Evolutionary conservation across 192 early-diverging fungal genomes (phyloP).

Genomic region (Podila verticillata): DNA sequence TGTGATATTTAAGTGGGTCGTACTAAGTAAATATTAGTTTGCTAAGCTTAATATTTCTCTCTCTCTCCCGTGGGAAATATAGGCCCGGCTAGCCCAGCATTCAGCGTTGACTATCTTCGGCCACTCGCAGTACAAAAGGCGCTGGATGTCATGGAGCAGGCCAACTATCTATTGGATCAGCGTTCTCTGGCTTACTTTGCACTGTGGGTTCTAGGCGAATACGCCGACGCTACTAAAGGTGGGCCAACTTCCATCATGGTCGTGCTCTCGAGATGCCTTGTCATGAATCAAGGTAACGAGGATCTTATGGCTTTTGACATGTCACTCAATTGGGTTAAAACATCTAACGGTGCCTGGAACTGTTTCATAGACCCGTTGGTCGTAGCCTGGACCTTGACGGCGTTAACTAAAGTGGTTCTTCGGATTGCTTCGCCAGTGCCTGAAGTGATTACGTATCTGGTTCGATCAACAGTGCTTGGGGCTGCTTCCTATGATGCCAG

Average conservation of each 20-base stretch:
- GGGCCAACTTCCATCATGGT: constrained; percentile 7
- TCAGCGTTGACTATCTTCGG: constrained; percentile 18
- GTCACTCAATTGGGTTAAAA: background rate
- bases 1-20: background rate
- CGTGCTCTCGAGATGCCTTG: constrained; percentile 21
- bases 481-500: background rate
- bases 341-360: background rate
- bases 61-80: too few species aligned
- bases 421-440: constrained; percentile 16
- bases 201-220: constrained; percentile 36
- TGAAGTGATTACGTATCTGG: background rate
- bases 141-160: constrained; percentile 5
- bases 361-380: constrained; percentile 18
- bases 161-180: constrained; percentile 2
- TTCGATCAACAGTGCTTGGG: constrained; percentile 5
- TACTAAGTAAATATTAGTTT: background rate
- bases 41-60: too few species aligned
- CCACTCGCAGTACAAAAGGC: constrained; percentile 25
- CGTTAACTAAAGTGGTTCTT: constrained; percentile 28
- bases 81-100: constrained; percentile 33
- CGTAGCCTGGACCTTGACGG: constrained; percentile 18
- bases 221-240: constrained; percentile 17
- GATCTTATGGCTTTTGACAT: too few species aligned
- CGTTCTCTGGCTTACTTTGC: constrained; percentile 18
- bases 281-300: constrained; percentile 30